Evolutionary conservation across 306 rosid genomes (phyloP), one percentile per base, ranked within the genome.

Genomic region (Cucumis melo): DNA sequence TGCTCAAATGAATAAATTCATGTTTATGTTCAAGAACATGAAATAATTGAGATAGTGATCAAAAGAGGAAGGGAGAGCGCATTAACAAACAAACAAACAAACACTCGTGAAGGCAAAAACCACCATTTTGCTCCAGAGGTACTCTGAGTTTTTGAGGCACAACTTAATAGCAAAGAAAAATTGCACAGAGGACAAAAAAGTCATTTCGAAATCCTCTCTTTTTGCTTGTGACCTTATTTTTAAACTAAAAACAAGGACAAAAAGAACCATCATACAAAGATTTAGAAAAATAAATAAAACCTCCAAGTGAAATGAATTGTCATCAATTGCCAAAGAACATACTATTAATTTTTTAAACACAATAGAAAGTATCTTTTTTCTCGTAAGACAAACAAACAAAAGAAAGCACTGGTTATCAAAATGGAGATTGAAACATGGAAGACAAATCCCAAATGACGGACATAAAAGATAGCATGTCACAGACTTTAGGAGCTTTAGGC

Each of bases 401-500:
- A 13, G 10, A 14, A 48, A 48, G 13, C 14, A 24, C 38, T 50
- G 15, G 14, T 72, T 27, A 51, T 73, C 46, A 73, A 16, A 72
- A 51, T 50, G 44, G 76, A 51, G 46, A 48, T 51, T 51, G 62
- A 73, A 73, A 50, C 17, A 8, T 74, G 39, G 20, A 53, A 54
- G 64, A 10, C 34, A 74, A 34, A 65, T 64, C 21, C 68, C 66
- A 54, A 64, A 78, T 75, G 76, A 86, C 93, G 67, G 73, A 94
- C 97, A 97, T 91, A 86, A 94, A 94, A 75, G 99, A 92, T 78
- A 94, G 84, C 97, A 92, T 94, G 81, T 89, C 87, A 42, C 81
- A 89, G 58, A 94, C 97, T 92, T 86, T 88, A 39, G 99, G 99
- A 80, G 99, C 97, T 67, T 48, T 81, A 55, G 96, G 97, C 96